Base-by-base conservation (phyloP, 768 basidiomycete species). In the Lactarius sanguifluus region DNA sequence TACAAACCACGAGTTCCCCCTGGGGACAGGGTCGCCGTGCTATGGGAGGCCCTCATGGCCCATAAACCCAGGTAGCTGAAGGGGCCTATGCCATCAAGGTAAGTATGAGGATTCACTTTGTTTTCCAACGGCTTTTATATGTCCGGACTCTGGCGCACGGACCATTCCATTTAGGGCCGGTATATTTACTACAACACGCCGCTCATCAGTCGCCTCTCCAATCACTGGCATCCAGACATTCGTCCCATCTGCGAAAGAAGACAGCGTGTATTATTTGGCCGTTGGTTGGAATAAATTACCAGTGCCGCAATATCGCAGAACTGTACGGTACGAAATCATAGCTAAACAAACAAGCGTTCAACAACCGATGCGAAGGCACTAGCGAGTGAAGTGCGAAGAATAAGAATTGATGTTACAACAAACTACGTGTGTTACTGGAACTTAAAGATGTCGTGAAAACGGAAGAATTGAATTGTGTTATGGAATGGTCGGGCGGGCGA, bases 11-110 rank as follows among this genome's bases (percentile, higher is more conserved):
- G 61, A 65, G 67, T 57, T 70, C 66, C 69, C 71, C 68, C 66
- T 72, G 72, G 16, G 71, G 71, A 72, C 71, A 72, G 28, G 71
- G 71, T 72, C 71, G 71, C 71, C 71, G 71, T 72, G 71, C 71
- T 70, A 72, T 72, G 71, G 68, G 66, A 70, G 65, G 69, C 61
- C 70, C 71, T 68, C 64, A 67, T 64, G 41, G 71, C 72, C 72
- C 72, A 71, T 63, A 72, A 32, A 62, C 71, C 72, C 72, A 61
- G 69, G 69, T 71, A 73, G 15, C 0, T 73, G 72, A 73, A 72
- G 72, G 72, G 72, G 67, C 58, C 45, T 64, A 66, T 72, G 72
- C 72, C 72, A 67, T 71, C 72, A 73, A 73, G 72, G 72, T 73
- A 73, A 73, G 72, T 73, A 73, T 73, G 72, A 73, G 25, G 64